These are phyloP conservation scores for Chlamydomonas reinhardtii DNA, from an alignment of 163 green algal genomes.

Conservation along the genomic window DNA sequence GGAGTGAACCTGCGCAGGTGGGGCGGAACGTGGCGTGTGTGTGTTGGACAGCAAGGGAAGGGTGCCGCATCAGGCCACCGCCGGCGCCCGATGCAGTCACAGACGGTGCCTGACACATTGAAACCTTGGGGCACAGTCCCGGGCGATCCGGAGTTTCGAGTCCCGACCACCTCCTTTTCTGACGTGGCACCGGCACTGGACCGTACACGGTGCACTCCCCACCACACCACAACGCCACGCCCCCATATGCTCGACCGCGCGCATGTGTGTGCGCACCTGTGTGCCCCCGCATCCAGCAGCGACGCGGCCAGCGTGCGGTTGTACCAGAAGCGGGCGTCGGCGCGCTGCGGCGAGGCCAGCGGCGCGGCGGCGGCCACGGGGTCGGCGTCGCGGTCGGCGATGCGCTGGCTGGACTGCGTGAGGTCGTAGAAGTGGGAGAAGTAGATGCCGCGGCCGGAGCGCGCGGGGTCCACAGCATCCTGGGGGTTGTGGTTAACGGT, in stretches of 20 bases:
- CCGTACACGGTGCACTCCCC: too few relatives aligned
- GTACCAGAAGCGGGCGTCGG: constrained; percentile 82
- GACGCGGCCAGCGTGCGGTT: constrained; percentile 73
- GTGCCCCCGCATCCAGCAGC: constrained; percentile 62
- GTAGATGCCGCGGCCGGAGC: constrained; percentile 77
- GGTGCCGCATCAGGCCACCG: too few relatives aligned
- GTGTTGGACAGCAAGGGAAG: too few relatives aligned
- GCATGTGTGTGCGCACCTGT: constrained; percentile 26
- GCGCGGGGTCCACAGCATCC: constrained; percentile 71
- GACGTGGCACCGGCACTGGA: too few relatives aligned
- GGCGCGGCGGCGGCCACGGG: not conserved
- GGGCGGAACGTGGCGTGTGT: not conserved
- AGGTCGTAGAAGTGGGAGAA: constrained; percentile 80
- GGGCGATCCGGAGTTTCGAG: too few relatives aligned
- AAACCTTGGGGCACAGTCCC: too few relatives aligned
- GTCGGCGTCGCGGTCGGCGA: constrained; percentile 52
- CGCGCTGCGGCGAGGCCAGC: constrained; percentile 54
- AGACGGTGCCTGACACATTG: too few relatives aligned
- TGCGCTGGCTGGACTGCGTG: constrained; percentile 78
- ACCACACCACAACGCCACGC: not conserved
- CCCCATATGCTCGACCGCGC: too few relatives aligned
- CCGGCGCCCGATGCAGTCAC: too few relatives aligned
- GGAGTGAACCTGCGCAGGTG: constrained; percentile 49
- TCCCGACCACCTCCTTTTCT: too few relatives aligned
- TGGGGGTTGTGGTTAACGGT: not conserved